A percentile compares a stretch with the other conserved stretches of the same genome.
phyloP scores from a whole-genome alignment of 1,284 basidiomycete species.

The Ganoderma boninense region DNA sequence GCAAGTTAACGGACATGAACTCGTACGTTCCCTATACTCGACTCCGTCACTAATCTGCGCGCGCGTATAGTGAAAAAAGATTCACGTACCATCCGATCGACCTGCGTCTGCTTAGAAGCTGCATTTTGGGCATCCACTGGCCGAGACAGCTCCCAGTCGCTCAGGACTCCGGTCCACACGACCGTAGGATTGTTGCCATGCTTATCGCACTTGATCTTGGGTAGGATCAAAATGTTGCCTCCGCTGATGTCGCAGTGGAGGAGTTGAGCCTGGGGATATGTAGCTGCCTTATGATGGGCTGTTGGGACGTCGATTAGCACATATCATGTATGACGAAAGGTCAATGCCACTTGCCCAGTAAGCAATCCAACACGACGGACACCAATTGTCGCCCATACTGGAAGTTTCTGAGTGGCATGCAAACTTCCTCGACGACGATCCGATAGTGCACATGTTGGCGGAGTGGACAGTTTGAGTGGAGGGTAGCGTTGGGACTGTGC shows the following conservation, averaged over 20 bases:
- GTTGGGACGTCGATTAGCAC: too few relatives aligned
- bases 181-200: neutral
- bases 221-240: conserved; percentile 22
- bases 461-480: too few relatives aligned
- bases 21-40: conserved; percentile 13
- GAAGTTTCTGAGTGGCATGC: conserved; percentile 13
- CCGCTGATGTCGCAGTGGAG: conserved; percentile 25
- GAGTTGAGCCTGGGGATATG: neutral
- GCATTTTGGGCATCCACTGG: neutral
- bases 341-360: conserved; percentile 11
- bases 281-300: conserved; percentile 6
- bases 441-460: conserved; percentile 22
- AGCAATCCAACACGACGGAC: conserved; percentile 12
- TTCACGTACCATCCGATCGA: conserved; percentile 1
- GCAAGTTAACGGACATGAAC: conserved; percentile 7
- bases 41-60: too few relatives aligned
- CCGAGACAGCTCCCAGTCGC: conserved; percentile 26
- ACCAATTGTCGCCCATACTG: conserved; percentile 11
- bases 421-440: conserved; percentile 21
- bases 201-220: neutral
- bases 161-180: conserved; percentile 16
- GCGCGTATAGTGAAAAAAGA: neutral
- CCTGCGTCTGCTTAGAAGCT: neutral
- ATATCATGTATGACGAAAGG: too few relatives aligned
- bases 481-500: too few relatives aligned